These are phyloP conservation scores for Closterium sp. DNA, from an alignment of 139 green algal genomes.

Conservation along the genomic window DNA sequence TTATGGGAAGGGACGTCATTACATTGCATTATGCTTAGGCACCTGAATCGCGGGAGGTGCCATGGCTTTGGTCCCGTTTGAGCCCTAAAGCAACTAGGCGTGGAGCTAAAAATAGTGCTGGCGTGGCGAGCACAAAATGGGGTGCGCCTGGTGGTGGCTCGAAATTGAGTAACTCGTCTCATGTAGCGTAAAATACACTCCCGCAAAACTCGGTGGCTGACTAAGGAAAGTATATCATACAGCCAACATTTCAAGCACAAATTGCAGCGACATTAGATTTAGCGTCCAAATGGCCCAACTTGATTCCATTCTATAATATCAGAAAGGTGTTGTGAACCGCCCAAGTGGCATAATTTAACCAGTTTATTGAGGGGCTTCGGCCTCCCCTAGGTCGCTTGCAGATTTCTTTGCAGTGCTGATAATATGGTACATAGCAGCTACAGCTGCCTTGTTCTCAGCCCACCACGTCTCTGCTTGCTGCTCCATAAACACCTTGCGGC, in stretches of 20 bases:
- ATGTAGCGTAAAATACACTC: too few relatives aligned
- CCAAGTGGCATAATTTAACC: too few relatives aligned
- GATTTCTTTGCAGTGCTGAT: slow-evolving; percentile 15
- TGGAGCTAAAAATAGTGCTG: too few relatives aligned
- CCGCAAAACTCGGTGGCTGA: too few relatives aligned
- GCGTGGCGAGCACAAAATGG: too few relatives aligned
- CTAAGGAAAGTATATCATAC: too few relatives aligned
- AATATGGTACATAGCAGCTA: slow-evolving; percentile 36
- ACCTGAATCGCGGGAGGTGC: not conserved
- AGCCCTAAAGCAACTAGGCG: too few relatives aligned
- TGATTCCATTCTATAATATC: too few relatives aligned
- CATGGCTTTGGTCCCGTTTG: not conserved
- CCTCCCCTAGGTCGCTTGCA: not conserved
- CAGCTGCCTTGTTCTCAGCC: slow-evolving; percentile 18
- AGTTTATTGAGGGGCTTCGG: not conserved
- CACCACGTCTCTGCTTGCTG: slow-evolving; percentile 43
- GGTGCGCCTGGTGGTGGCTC: not conserved
- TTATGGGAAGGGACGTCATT: not conserved
- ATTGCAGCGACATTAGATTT: too few relatives aligned
- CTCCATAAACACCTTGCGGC: slow-evolving; percentile 43
- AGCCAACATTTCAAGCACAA: too few relatives aligned
- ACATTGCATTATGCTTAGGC: not conserved
- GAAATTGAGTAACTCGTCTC: not conserved
- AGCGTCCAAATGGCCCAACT: too few relatives aligned
- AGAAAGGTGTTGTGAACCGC: too few relatives aligned